Base-by-base conservation (phyloP, 352 stramenopile genomes). In the Thalassiosira oceanica region DNA sequence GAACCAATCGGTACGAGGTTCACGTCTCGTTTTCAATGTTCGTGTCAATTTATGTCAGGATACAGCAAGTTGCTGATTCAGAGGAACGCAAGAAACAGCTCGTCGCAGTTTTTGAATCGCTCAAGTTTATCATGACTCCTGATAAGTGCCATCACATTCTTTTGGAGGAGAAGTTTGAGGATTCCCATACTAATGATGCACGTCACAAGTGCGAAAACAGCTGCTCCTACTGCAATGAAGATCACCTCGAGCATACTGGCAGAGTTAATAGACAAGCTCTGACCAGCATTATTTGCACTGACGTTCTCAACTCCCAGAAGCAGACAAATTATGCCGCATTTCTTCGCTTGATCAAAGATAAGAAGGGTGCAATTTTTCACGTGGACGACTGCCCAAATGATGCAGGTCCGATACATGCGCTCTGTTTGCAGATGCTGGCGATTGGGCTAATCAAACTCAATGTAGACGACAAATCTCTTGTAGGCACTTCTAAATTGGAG, bases 21-120 rank as follows among this genome's bases (percentile, higher is more conserved):
- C n/a, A 35, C 4, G 10, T 51, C 16, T 51, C 42, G 7, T 39
- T 18, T 46, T 46, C 37, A 46, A 46, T 20, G 37, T 46, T 20
- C 13, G 16, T 5, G 24, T 46, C 13, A 46, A 46, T 20, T 16
- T 46, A 46, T 20, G 16, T 20, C n/a, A 7, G 37, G 7, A 20
- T 46, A 7, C n/a, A 26, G 16, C 37, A 46, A 18, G 5, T 26
- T 7, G 4, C 7, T 8, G 5, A 5, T 5, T 4, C 37, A 46
- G 24, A 16, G 5, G 37, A 26, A 13, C 7, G 37, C 7, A 18
- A 21, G 7, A 26, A 18, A 8, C 13, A 46, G n/a, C 37, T 7
- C 5, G n/a, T 26, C 13, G 37, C 16, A 18, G 4, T 46, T 4
- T 21, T 18, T 7, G 15, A 5, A 6, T 13, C 24, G 5, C 37